Evolutionary conservation across 495 filamentous ascomycete genomes (phyloP), one percentile per base, ranked within the genome.

Genomic region (Lentithecium fluviatile): DNA sequence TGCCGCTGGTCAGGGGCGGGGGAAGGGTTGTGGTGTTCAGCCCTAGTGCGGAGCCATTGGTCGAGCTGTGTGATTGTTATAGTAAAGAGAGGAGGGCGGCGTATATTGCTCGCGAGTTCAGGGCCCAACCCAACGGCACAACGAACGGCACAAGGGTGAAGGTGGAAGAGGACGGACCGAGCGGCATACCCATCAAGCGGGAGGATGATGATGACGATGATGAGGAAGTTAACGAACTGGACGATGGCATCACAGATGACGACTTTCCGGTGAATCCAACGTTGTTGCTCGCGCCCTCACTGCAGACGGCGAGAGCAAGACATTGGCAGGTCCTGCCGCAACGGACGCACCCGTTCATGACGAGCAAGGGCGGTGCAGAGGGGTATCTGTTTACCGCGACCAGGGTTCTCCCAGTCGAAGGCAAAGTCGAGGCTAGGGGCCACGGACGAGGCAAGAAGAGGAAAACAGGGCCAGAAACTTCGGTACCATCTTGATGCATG

Each of bases 301-400:
- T 98, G 49, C 90, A 97, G 70, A 90, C 84, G 7, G 84, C 83
- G 12, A 79, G 88, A 12, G 83, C 85, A 17, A 81, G 88, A 50
- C 77, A 79, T 26, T 97, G 88, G 88, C 94, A 98, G 77, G 91
- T 96, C 0, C 75, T 97, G 26, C 95, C 94, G 0, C 90, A 91
- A 2, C 78, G 94, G 47, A 97, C 94, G 54, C 94, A 98, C 75
- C 94, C 94, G 17, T 67, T 92, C 36, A 98, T 98, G 94, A 94
- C 88, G 43, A 81, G 83, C 48, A 80, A 83, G 20, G 94, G 94
- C 25, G 93, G 94, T 0, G 84, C 91, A 0, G 91, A 97, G 73
- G 94, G 94, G 3, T 97, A 88, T 72, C 73, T 98, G 19, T 94
- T 97, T 68, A 89, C 88, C 59, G 95, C 77, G 6, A 88, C 86